Base-by-base conservation (phyloP, 2,329 filamentous ascomycete genomes). In the Fusarium sublunatum region DNA sequence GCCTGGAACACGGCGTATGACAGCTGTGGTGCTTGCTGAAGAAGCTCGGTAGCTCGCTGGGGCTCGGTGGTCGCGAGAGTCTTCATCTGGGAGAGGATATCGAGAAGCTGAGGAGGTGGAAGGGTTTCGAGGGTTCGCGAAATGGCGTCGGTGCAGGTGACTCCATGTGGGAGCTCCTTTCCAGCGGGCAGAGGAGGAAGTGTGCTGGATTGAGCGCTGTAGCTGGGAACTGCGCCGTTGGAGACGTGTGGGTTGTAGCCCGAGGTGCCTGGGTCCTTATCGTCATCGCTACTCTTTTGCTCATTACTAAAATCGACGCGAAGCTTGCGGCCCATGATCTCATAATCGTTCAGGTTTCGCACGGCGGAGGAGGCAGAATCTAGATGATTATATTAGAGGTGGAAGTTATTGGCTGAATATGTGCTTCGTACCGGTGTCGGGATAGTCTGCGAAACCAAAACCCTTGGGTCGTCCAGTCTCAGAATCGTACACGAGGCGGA, bases 291-390 rank as follows among this genome's bases (percentile, higher is more conserved):
- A 61, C 85, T 89, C 68, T 90, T 90, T 65, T 92, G 92, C 75
- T 97, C 94, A 76, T 97, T 96, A 57, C 92, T 95, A 78, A 96
- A 99, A 77, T 98, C 95, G 53, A 99, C 95, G 59, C 93, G 88
- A 64, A 99, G 85, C 77, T 96, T 96, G 71, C 95, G 88, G 52
- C 93, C 93, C 89, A 97, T 96, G 73, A 97, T 88, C 75, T 98
- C 94, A 78, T 92, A 89, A 76, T 97, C 93, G 79, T 98, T 97
- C 48, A 98, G 82, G 74, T 99, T 98, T 69, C 94, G 90, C 43
- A 98, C 94, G 3, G 95, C 95, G 3, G 93, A 96, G 34, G 94
- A 92, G 29, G 95, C 95, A 25, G 93, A 89, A 70, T 89, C 87
- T 88, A 36, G 8, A 31, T 25, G 12, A 6, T 6, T 31, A 5